Conservation (phyloP, 768 basidiomycete species). For the Pleurotus eryngii region DNA sequence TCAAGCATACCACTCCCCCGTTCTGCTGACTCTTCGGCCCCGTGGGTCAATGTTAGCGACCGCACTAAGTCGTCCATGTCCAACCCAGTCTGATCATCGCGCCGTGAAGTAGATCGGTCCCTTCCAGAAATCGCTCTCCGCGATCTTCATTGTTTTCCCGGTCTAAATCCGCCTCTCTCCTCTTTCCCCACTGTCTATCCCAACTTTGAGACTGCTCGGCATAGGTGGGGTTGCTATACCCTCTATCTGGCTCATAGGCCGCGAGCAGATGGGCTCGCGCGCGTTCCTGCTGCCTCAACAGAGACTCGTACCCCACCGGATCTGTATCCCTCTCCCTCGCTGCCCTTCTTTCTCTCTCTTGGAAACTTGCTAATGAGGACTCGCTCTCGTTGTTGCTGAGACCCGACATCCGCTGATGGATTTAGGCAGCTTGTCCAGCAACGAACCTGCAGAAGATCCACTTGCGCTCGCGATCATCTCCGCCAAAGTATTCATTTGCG, state of each 20-base stretch:
- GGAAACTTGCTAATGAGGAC: background rate
- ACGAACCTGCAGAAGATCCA: background rate
- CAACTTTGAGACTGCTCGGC: background rate
- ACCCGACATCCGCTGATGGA: background rate
- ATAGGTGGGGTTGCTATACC: too few species aligned
- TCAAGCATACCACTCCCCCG: background rate
- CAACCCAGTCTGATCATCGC: background rate
- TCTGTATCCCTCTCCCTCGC: background rate
- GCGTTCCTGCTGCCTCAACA: background rate
- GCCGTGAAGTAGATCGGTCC: background rate
- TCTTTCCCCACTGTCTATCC: slow-evolving; percentile 1
- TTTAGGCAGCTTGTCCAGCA: background rate
- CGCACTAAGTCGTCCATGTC: slow-evolving; percentile 1
- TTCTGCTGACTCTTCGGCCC: background rate
- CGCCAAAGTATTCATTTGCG: background rate
- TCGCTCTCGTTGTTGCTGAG: background rate
- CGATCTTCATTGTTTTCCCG: background rate
- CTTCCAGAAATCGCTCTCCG: background rate
- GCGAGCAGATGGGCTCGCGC: background rate
- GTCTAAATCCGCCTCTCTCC: background rate
- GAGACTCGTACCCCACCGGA: background rate
- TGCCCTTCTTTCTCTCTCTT: background rate
- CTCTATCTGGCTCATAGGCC: too few species aligned
- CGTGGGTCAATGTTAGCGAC: background rate
- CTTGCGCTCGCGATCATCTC: background rate